Evolutionary conservation across 768 basidiomycete genomes (phyloP).

Genomic region (Porphyrellus cyaneotinctus): DNA sequence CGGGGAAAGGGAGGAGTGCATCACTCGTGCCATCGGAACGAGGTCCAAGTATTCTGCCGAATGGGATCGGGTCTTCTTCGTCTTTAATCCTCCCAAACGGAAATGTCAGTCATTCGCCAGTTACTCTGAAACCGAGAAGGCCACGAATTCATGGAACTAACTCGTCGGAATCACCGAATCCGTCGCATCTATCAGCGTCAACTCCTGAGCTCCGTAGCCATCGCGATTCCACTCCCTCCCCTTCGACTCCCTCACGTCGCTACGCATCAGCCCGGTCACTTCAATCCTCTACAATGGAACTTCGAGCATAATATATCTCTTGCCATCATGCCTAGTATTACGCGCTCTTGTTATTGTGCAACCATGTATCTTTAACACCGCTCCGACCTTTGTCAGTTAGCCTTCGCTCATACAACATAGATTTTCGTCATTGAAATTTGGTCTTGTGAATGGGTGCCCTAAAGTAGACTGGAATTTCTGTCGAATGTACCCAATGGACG

Average conservation of each 20-base stretch:
- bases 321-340: slow-evolving; percentile 11
- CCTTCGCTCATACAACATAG: background rate
- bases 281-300: slow-evolving; percentile 17
- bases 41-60: slow-evolving; percentile 15
- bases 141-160: slow-evolving; percentile 10
- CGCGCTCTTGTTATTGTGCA: slow-evolving; percentile 20
- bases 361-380: slow-evolving; percentile 22
- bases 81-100: slow-evolving; percentile 24
- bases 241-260: slow-evolving; percentile 11
- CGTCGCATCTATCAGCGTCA: slow-evolving; percentile 22
- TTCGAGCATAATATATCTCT: slow-evolving; percentile 28
- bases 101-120: slow-evolving; percentile 16
- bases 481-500: too few species aligned
- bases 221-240: slow-evolving; percentile 7
- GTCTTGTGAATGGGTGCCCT: background rate
- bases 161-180: slow-evolving; percentile 4
- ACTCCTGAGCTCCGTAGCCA: slow-evolving; percentile 23
- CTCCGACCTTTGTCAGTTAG: background rate
- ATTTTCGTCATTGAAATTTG: background rate
- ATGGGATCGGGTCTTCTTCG: slow-evolving; percentile 7
- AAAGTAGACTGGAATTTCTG: slow-evolving; percentile 5
- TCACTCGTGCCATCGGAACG: slow-evolving; percentile 33
- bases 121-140: slow-evolving; percentile 19
- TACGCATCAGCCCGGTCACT: slow-evolving; percentile 11
- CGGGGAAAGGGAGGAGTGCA: slow-evolving; percentile 41